Evolutionary conservation across 345 rosid genomes (phyloP), one percentile per base, ranked within the genome.

Genomic region (Ceriops decandra): DNA sequence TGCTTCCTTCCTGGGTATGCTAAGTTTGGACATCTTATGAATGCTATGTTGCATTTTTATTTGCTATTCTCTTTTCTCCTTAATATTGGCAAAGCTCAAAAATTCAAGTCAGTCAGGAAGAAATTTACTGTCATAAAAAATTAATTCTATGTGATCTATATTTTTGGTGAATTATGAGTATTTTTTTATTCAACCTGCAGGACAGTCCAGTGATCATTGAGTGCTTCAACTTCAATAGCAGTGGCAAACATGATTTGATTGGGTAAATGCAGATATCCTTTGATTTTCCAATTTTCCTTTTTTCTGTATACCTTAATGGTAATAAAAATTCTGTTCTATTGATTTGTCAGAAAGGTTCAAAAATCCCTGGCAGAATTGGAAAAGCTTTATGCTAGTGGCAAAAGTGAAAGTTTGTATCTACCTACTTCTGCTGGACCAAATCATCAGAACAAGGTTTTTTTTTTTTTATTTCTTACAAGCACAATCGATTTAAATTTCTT

Each of bases 281-380:
- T 76, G 51, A 42, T 57, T 49, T 75, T 62, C 20, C 42, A 36
- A 63, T 62, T 64, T n/a, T 52, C 63, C 27, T 19, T 53, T 15
- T 33, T 49, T 67, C 51, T 60, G 7, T 57, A 3, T 52, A 24
- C 52, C 33, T 57, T 32, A 53, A 36, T 66, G 60, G 47, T 65
- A 73, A 74, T 73, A 6, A 32, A 42, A 67, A 64, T 71, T 79
- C n/a, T 57, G 68, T 77, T 32, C 70, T 75, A 16, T 69, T 68
- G 52, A 62, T 69, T 62, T 74, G 66, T 70, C 90, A 93, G 98
- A 72, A 86, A 85, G 81, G 76, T 84, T 71, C 82, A 85, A 83
- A 93, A 85, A 72, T 87, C 98, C 53, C 83, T 93, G 62, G 74
- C 82, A 72, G 92, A 86, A 62, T 75, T 93, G 78, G 97, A 90